Evolutionary conservation across 1,284 basidiomycete species (phyloP).

Genomic region (Cutaneotrichosporon cyanovorans): DNA sequence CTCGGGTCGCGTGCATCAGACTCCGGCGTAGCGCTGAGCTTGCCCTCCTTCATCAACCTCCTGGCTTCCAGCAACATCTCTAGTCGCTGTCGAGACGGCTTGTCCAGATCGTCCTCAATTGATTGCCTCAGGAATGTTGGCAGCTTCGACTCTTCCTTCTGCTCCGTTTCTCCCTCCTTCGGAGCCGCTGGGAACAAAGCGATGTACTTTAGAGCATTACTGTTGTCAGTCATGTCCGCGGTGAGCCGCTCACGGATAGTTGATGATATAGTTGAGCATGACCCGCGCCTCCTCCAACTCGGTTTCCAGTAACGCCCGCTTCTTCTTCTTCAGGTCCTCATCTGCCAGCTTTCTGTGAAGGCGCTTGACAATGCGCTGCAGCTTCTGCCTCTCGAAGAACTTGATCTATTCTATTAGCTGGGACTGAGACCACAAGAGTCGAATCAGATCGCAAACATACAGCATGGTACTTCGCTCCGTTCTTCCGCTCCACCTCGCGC

Average conservation of each 20-base stretch:
- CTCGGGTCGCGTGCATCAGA: too few species aligned
- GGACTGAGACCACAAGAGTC: neutral
- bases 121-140: constrained; percentile 49
- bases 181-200: constrained; percentile 65
- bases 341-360: constrained; percentile 51
- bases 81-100: constrained; percentile 53
- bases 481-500: constrained; percentile 59
- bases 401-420: constrained; percentile 53
- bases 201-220: constrained; percentile 74
- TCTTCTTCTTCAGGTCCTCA: constrained; percentile 42
- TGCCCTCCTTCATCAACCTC: constrained; percentile 57
- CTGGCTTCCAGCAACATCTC: constrained; percentile 58
- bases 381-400: constrained; percentile 82
- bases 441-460: constrained; percentile 23
- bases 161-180: constrained; percentile 11
- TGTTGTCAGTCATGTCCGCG: constrained; percentile 33
- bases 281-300: constrained; percentile 58
- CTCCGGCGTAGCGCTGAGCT: constrained; percentile 60
- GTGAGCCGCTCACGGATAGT: constrained; percentile 51
- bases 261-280: constrained; percentile 69
- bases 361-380: constrained; percentile 63
- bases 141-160: constrained; percentile 24
- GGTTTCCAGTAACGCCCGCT: constrained; percentile 47
- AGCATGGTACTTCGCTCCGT: constrained; percentile 71
- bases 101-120: constrained; percentile 27